A percentile compares a stretch with the other conserved stretches of the same genome.
Evolutionary conservation across 495 filamentous ascomycete genomes (phyloP).

Genomic region (Xylaria curta): DNA sequence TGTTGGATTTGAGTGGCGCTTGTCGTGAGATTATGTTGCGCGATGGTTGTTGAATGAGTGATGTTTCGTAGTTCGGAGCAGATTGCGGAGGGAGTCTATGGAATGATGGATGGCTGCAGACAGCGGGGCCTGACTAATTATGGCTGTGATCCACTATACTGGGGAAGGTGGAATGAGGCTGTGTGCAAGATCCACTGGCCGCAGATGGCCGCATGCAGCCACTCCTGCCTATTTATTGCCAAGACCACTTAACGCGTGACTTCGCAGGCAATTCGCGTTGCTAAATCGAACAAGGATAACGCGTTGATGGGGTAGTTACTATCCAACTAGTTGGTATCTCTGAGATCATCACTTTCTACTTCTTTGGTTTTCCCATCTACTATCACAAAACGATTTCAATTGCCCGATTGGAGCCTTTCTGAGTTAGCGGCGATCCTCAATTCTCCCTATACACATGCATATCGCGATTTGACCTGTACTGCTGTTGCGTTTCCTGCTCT

Average conservation of each 20-base stretch:
- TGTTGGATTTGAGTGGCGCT: neutral
- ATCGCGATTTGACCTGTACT: neutral
- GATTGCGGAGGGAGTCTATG: neutral
- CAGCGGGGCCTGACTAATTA: conserved; percentile 17
- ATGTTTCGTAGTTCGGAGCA: neutral
- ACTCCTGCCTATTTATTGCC: conserved; percentile 14
- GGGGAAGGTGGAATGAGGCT: conserved; percentile 6
- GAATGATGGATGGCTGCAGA: neutral
- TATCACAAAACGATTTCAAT: neutral
- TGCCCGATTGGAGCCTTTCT: neutral
- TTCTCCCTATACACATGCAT: neutral
- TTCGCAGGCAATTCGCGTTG: conserved; percentile 41
- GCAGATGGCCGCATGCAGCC: neutral
- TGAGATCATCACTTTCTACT: conserved; percentile 33
- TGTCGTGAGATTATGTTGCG: neutral
- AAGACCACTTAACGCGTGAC: conserved; percentile 43
- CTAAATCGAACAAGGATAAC: conserved; percentile 30
- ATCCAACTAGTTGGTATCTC: conserved; percentile 1
- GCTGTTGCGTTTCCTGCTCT: neutral
- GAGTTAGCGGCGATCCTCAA: neutral
- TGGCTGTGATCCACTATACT: neutral
- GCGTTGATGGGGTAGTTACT: conserved; percentile 27
- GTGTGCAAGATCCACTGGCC: neutral
- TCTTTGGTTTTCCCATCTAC: neutral
- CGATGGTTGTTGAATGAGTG: conserved; percentile 28